Conservation (phyloP, 2,329 filamentous ascomycete genomes). For the Ceratocystis cacaofunesta region DNA sequence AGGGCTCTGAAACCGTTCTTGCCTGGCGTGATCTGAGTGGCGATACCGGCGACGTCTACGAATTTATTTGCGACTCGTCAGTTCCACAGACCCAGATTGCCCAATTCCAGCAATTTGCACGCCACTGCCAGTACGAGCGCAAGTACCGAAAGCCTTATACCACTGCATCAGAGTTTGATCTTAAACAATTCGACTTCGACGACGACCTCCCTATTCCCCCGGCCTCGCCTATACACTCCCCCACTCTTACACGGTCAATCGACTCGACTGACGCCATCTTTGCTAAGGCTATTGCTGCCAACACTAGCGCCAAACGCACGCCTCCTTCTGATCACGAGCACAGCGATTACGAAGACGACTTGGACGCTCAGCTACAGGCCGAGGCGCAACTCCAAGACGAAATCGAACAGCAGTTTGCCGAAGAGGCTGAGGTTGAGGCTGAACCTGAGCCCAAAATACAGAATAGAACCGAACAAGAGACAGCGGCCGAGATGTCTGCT, state of each 20-base stretch:
- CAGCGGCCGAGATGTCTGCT: neutral
- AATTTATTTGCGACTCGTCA: constrained; percentile 82
- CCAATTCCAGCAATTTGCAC: constrained; percentile 66
- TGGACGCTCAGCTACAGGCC: constrained; percentile 12
- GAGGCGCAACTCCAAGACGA: constrained; percentile 14
- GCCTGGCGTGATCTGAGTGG: constrained; percentile 93
- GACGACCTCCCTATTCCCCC: constrained; percentile 48
- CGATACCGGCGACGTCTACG: constrained; percentile 87
- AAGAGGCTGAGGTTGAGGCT: constrained; percentile 27
- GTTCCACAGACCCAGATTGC: constrained; percentile 56
- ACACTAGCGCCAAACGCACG: constrained; percentile 29
- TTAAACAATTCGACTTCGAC: constrained; percentile 68
- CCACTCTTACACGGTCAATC: constrained; percentile 38
- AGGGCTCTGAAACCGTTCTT: constrained; percentile 69
- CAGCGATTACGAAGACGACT: constrained; percentile 10
- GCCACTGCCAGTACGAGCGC: constrained; percentile 94
- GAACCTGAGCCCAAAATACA: neutral
- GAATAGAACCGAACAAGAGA: neutral
- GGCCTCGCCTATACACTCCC: constrained; percentile 47
- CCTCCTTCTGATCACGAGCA: constrained; percentile 16
- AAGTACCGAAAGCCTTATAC: constrained; percentile 74
- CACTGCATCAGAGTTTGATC: constrained; percentile 65
- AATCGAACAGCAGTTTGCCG: constrained; percentile 30
- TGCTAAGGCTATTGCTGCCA: constrained; percentile 33
- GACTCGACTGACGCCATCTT: constrained; percentile 44